Conservation (phyloP, 2,329 filamentous ascomycete species). For the Periconia macrospinosa region DNA sequence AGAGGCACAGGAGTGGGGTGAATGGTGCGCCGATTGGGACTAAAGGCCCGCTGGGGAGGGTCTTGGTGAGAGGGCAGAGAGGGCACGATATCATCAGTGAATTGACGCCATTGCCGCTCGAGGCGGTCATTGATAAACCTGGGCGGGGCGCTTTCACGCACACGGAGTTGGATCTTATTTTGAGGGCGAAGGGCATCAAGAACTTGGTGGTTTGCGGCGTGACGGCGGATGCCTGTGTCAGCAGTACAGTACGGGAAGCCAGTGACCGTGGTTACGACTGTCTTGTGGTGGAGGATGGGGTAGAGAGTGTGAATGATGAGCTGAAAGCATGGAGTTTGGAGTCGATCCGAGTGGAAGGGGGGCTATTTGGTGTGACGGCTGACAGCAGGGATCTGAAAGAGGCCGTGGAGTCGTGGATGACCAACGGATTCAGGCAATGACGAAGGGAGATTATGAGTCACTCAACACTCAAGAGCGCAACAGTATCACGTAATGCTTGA, state of each 20-base stretch:
- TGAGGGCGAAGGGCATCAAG: conserved; percentile 54
- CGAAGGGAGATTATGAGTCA: not conserved
- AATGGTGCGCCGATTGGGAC: conserved; percentile 57
- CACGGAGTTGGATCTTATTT: conserved; percentile 57
- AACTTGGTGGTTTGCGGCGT: conserved; percentile 59
- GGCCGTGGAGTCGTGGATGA: conserved; percentile 27
- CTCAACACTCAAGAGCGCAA: not conserved
- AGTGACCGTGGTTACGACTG: conserved; percentile 60
- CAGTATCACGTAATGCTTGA: not conserved
- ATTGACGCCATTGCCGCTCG: conserved; percentile 50
- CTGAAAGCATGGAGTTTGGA: conserved; percentile 34
- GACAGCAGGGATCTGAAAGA: conserved; percentile 22
- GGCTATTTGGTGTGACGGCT: conserved; percentile 31
- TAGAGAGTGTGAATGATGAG: conserved; percentile 32
- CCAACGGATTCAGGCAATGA: not conserved
- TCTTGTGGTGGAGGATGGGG: conserved; percentile 54
- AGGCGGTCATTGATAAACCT: conserved; percentile 59
- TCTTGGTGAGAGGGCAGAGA: conserved; percentile 59
- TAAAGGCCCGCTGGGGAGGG: conserved; percentile 58
- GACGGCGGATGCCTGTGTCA: conserved; percentile 60
- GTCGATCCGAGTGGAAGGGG: conserved; percentile 28
- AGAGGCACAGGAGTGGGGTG: conserved; percentile 56
- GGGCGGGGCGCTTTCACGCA: conserved; percentile 57
- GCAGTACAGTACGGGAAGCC: conserved; percentile 58
- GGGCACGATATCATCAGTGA: conserved; percentile 62